phyloP scores from a whole-genome alignment of 2,329 filamentous ascomycete species.

The Pseudogymnoascus sp. region DNA sequence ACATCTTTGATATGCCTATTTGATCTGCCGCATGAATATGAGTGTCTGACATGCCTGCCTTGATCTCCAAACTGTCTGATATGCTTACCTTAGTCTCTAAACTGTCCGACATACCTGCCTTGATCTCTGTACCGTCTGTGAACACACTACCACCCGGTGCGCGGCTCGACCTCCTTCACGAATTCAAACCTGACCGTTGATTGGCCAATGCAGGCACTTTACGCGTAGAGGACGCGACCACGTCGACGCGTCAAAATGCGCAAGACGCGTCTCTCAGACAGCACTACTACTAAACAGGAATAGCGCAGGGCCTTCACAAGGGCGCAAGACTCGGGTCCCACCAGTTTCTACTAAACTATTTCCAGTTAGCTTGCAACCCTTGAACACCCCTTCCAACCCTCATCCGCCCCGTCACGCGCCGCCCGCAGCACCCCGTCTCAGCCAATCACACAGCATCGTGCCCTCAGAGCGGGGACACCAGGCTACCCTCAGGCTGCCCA shows the following conservation, averaged over 20 bases:
- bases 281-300: background rate
- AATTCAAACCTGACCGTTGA: conserved; percentile 19
- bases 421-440: background rate
- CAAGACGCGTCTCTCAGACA: background rate
- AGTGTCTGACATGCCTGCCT: background rate
- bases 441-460: conserved; percentile 4
- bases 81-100: background rate
- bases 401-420: background rate
- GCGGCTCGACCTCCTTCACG: conserved; percentile 25
- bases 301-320: background rate
- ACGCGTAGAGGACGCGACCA: background rate
- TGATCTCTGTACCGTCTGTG: background rate
- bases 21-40: background rate
- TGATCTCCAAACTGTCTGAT: background rate
- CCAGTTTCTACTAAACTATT: background rate
- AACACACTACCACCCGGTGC: conserved; percentile 37
- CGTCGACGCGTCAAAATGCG: background rate
- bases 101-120: background rate
- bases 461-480: background rate
- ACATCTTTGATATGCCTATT: background rate
- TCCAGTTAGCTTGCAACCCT: background rate
- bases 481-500: conserved; percentile 5
- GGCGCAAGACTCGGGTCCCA: background rate
- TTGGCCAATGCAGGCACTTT: background rate
- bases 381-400: background rate